phyloP scores from a whole-genome alignment of 2,329 filamentous ascomycete genomes.

The Fusarium sp. region DNA sequence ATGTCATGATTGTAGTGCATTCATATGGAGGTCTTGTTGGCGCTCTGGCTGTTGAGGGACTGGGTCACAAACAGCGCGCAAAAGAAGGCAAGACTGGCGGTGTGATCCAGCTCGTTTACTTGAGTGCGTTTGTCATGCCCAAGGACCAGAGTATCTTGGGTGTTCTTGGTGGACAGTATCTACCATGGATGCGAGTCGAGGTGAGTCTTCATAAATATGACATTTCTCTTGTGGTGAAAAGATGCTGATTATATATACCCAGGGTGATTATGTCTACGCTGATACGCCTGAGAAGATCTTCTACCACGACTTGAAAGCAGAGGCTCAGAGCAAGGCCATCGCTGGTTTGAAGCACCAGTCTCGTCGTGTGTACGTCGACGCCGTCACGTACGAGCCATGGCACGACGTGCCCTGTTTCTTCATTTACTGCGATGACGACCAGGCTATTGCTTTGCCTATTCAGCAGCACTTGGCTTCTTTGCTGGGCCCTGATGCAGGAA shows the following conservation, averaged over 20 bases:
- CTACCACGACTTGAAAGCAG: slow-evolving; percentile 14
- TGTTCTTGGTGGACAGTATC: slow-evolving; percentile 10
- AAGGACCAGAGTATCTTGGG: background rate
- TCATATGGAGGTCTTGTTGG: slow-evolving; percentile 23
- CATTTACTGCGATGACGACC: slow-evolving; percentile 11
- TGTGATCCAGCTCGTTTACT: slow-evolving; percentile 12
- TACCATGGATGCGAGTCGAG: slow-evolving; percentile 23
- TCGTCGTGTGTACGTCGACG: slow-evolving; percentile 12
- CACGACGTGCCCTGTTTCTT: slow-evolving; percentile 13
- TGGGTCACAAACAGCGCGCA: slow-evolving; percentile 14
- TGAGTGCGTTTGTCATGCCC: slow-evolving; percentile 12
- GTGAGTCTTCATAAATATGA: background rate
- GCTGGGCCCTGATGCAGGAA: background rate
- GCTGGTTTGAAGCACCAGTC: slow-evolving; percentile 13
- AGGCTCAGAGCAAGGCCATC: background rate
- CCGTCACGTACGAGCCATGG: slow-evolving; percentile 10
- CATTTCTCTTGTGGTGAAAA: background rate
- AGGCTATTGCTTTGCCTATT: slow-evolving; percentile 6
- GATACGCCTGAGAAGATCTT: slow-evolving; percentile 12
- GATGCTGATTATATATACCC: accelerated
- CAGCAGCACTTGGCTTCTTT: slow-evolving; percentile 13
- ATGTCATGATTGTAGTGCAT: slow-evolving; percentile 19
- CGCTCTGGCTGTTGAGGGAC: slow-evolving; percentile 4
- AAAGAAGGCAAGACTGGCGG: slow-evolving; percentile 18
- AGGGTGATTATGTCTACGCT: slow-evolving; percentile 19